Evolutionary conservation across 2,329 filamentous ascomycete genomes (phyloP).

Genomic region (Zopfia rhizophila): DNA sequence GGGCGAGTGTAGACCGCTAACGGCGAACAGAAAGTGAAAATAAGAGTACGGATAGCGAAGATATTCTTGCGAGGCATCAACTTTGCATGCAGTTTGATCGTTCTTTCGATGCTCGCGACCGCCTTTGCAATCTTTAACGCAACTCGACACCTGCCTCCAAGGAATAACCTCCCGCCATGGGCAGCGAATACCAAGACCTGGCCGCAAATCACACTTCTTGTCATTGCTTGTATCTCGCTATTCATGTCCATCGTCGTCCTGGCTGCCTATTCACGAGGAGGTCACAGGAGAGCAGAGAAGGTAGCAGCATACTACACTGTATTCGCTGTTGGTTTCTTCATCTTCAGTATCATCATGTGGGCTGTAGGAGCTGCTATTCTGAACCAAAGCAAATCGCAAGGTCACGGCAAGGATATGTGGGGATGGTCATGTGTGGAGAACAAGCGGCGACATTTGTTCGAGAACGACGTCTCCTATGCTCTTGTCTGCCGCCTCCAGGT

Average conservation of each 20-base stretch:
- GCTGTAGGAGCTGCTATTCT: slow-evolving; percentile 84
- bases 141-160: slow-evolving; percentile 76
- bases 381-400: slow-evolving; percentile 78
- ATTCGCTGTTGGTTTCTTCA: slow-evolving; percentile 93
- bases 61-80: slow-evolving; percentile 94
- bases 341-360: slow-evolving; percentile 94
- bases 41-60: slow-evolving; percentile 90
- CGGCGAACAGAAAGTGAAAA: slow-evolving; percentile 82
- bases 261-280: slow-evolving; percentile 85
- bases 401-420: slow-evolving; percentile 90
- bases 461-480: slow-evolving; percentile 84
- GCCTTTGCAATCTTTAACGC: slow-evolving; percentile 93
- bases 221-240: slow-evolving; percentile 83
- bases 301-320: slow-evolving; percentile 94
- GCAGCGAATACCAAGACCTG: slow-evolving; percentile 80
- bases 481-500: slow-evolving; percentile 91
- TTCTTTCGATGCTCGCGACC: slow-evolving; percentile 88
- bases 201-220: slow-evolving; percentile 87
- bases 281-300: slow-evolving; percentile 89
- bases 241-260: slow-evolving; percentile 82
- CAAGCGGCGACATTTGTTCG: slow-evolving; percentile 78
- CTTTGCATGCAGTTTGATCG: slow-evolving; percentile 96
- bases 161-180: slow-evolving; percentile 89
- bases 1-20: slow-evolving; percentile 42
- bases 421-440: slow-evolving; percentile 98